These are phyloP conservation scores for Fusarium sp. DNA, from an alignment of 2,329 filamentous ascomycete genomes.

Conservation along the genomic window DNA sequence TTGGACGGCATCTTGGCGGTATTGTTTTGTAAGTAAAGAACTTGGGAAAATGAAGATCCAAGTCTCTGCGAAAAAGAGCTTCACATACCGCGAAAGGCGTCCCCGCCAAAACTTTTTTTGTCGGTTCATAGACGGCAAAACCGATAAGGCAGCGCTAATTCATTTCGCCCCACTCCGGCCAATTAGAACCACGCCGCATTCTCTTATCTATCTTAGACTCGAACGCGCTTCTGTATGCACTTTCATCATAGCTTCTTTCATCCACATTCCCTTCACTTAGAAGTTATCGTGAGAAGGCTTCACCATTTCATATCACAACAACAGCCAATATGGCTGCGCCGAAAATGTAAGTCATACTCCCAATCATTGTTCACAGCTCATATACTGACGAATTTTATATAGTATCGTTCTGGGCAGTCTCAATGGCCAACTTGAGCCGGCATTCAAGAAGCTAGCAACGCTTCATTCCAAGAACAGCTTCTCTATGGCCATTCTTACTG, in stretches of 20 bases:
- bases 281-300: conserved; percentile 19
- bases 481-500: conserved; percentile 83
- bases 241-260: conserved; percentile 43
- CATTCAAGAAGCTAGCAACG: conserved; percentile 82
- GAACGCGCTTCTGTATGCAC: conserved; percentile 25
- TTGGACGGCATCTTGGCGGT: conserved; percentile 69
- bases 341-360: conserved; percentile 58
- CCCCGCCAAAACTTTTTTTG: conserved; percentile 53
- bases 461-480: conserved; percentile 92
- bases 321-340: conserved; percentile 58
- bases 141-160: conserved; percentile 51
- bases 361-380: not conserved
- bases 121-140: conserved; percentile 52
- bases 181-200: conserved; percentile 53
- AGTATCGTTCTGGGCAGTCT: conserved; percentile 87
- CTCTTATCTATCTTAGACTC: conserved; percentile 47
- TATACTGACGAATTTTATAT: conserved; percentile 23
- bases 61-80: conserved; percentile 44
- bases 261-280: conserved; percentile 7
- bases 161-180: conserved; percentile 36
- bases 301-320: conserved; percentile 9
- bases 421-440: conserved; percentile 79
- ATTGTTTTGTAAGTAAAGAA: conserved; percentile 41
- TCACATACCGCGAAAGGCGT: conserved; percentile 37
- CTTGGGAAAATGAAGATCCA: conserved; percentile 36